Base-by-base conservation (phyloP, 192 early-diverging fungal genomes). In the Mycoemilia scoparia region DNA sequence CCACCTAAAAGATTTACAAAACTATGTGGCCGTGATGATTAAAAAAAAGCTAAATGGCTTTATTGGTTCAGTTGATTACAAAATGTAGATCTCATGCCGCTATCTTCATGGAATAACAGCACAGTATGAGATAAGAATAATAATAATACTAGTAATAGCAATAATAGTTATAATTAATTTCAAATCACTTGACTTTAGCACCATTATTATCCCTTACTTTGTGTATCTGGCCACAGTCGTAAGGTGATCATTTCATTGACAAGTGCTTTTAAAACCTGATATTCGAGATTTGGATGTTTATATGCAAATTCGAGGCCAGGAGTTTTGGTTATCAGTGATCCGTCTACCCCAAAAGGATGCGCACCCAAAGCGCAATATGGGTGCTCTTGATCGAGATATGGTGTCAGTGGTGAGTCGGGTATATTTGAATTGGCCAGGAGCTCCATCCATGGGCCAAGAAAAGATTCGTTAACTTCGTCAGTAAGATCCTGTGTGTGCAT, bases 391-490 rank as follows among this genome's bases (percentile, higher is more conserved):
- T 96, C 91, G 18, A 96, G 39, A 47, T 89, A 96, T 8, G 91
- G 91, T 17, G 85, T 86, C 32, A 96, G 51, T 10, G 88, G 85
- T 13, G 88, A 89, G 39, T 76, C 77, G 20, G 55, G 57, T 20
- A 88, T 73, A 3, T 64, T 67, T 24, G 66, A 59, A n/a, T 52
- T 54, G 17, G 76, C 71, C 45, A 89, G 64, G 14, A 96, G 54
- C 13, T 79, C 74, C 26, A 82, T 77, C 91, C 91, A 96, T 11
- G 91, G 91, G 20, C 77, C 77, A 35, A 96, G 57, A 36, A 92
- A 82, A 52, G 78, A 83, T 42, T 93, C 88, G 39, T 96, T 96
- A 39, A 84, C 80, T 13, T 90, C 87, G 41, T 96, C 89, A 3
- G 82, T 81, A 11, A 89, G 72, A 8, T 74, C 74, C 29, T 77